Percentiles rank a stretch among this genome's conserved stretches.
These are phyloP conservation scores for Calonectria pseudoreteaudii DNA, from an alignment of 2,329 filamentous ascomycete genomes.

Conservation along the genomic window DNA sequence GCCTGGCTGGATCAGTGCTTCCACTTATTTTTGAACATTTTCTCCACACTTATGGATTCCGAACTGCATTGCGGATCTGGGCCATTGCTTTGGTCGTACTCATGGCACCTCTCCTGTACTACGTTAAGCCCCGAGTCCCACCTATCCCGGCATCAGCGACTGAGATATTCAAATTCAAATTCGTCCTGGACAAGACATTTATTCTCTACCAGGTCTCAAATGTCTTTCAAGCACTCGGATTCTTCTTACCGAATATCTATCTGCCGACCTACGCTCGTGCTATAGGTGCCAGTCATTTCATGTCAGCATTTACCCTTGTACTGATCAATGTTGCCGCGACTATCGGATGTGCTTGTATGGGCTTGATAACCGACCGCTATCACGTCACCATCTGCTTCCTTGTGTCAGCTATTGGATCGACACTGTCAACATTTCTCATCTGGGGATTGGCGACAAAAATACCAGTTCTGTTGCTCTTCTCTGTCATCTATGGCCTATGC, in stretches of 20 bases:
- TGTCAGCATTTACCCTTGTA: constrained; percentile 1
- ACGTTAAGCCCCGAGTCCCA: constrained; percentile 2
- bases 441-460: constrained; percentile 5
- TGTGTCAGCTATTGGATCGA: neutral
- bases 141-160: neutral
- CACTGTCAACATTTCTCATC: neutral
- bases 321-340: neutral
- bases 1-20: neutral
- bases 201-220: neutral
- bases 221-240: neutral
- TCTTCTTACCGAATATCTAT: neutral
- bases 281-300: neutral
- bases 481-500: neutral
- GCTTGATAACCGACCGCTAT: neutral
- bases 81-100: neutral
- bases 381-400: constrained; percentile 1
- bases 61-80: neutral
- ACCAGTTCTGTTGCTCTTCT: neutral
- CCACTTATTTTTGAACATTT: constrained; percentile 6
- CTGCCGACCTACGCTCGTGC: constrained; percentile 7
- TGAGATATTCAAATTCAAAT: neutral
- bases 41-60: neutral
- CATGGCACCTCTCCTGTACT: neutral
- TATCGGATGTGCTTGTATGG: neutral
- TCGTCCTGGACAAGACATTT: neutral